Evolutionary conservation across 441 rosid genomes (phyloP).

Genomic region (Codiaeum variegatum): DNA sequence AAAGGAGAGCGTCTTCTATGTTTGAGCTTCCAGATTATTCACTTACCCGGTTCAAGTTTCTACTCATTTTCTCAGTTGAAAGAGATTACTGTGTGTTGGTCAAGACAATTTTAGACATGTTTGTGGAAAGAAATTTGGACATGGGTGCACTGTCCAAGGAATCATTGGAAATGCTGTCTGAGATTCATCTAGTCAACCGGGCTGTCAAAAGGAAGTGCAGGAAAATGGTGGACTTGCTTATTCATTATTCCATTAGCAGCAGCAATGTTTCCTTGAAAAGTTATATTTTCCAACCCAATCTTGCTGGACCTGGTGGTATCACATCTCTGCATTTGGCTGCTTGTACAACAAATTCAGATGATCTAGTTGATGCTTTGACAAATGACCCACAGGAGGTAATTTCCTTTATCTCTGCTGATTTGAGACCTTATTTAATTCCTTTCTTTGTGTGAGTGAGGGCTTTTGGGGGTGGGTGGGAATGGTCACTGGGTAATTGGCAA

Average conservation of each 20-base stretch:
- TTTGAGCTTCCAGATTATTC: slow-evolving; percentile 43
- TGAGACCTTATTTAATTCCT: neutral
- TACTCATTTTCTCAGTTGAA: slow-evolving; percentile 68
- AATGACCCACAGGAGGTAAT: slow-evolving; percentile 80
- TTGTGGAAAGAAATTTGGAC: slow-evolving; percentile 49
- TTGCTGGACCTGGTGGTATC: slow-evolving; percentile 69
- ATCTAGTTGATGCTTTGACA: slow-evolving; percentile 65
- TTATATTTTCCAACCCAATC: slow-evolving; percentile 60
- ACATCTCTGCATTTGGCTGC: slow-evolving; percentile 89
- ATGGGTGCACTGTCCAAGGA: slow-evolving; percentile 43
- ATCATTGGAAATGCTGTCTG: slow-evolving; percentile 50
- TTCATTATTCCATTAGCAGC: slow-evolving; percentile 37
- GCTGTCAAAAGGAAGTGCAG: slow-evolving; percentile 67
- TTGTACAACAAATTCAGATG: slow-evolving; percentile 55
- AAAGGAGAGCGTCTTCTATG: slow-evolving; percentile 39
- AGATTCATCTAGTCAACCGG: slow-evolving; percentile 66
- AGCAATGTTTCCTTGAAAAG: slow-evolving; percentile 25
- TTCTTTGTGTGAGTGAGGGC: too few species aligned
- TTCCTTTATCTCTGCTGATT: neutral
- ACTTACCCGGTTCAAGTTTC: slow-evolving; percentile 62
- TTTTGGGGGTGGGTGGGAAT: neutral
- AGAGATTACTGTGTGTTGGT: slow-evolving; percentile 65
- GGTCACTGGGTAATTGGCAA: neutral
- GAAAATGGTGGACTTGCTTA: slow-evolving; percentile 64
- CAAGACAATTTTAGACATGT: slow-evolving; percentile 54